These are phyloP conservation scores for Boletus patriciae DNA, from an alignment of 768 basidiomycete species.

Conservation along the genomic window DNA sequence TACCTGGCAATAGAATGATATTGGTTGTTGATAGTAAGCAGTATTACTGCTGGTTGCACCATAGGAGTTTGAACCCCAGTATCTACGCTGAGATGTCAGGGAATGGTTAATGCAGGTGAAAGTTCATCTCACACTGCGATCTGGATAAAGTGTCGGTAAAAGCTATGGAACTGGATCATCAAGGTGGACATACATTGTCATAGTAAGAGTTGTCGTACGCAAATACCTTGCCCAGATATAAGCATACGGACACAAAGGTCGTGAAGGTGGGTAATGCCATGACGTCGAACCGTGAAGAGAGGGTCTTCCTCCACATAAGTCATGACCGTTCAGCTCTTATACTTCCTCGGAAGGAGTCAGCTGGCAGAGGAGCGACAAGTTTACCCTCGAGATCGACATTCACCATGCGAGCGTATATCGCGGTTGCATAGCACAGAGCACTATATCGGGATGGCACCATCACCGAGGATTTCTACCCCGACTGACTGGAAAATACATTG, in stretches of 20 bases:
- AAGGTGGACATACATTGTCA: conserved; percentile 54
- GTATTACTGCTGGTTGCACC: conserved; percentile 54
- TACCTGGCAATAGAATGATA: conserved; percentile 66
- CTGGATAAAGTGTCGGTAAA: conserved; percentile 32
- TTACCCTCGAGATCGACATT: background rate
- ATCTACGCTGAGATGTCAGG: conserved; percentile 38
- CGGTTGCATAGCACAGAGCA: background rate
- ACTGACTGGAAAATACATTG: background rate
- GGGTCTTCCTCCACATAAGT: background rate
- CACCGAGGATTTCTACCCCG: conserved; percentile 5
- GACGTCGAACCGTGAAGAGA: background rate
- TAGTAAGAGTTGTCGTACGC: conserved; percentile 58
- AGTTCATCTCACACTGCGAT: conserved; percentile 50
- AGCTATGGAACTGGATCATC: background rate
- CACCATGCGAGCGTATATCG: conserved; percentile 12
- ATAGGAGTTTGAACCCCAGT: conserved; percentile 78
- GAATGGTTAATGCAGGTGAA: background rate
- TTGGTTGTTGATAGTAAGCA: conserved; percentile 57
- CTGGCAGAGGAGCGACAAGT: background rate
- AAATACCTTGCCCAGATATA: conserved; percentile 18
- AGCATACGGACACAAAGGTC: conserved; percentile 1
- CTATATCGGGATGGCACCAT: conserved; percentile 16
- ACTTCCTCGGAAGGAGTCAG: conserved; percentile 4
- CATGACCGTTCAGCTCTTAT: conserved; percentile 19
- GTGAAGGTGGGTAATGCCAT: conserved; percentile 14